Evolutionary conservation across 208 protist genomes (phyloP), one percentile per base, ranked within the genome.

Genomic region (Vickermania ingenoplastis): DNA sequence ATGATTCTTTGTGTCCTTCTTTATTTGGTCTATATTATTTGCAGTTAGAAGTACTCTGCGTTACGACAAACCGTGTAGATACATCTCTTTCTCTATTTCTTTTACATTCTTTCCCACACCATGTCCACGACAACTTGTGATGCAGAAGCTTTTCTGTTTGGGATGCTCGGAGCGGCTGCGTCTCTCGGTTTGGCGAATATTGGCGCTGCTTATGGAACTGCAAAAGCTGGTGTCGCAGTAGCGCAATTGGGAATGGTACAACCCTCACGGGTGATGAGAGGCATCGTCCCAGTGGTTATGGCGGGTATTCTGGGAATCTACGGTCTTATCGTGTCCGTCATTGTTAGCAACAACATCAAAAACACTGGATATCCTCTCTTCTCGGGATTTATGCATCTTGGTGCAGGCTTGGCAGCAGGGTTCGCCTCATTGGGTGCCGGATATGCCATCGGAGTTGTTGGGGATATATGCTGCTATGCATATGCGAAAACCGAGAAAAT

Each of bases 371-470:
- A 89, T 69, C 67, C 76, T 21, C 61, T 86, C 21, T 86, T 85
- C 50, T 77, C 86, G 7, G 91, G 91, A 36, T 99, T 97, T 75
- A 86, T 96, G 71, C 92, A 99, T 73, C 74, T 99, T 7, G 96
- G 91, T 25, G 93, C 97, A 29, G 98, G 98, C 45, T 60, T 99
- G 7, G 82, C 92, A 50, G 92, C 95, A 41, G 98, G 98, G 45
- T 74, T 99, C 23, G 78, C 86, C 28, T 91, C 95, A 25, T 81
- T 99, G 5, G 96, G 94, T 14, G 92, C 97, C 22, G 98, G 98
- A 53, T 96, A 99, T 52, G 92, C 97, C 28, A 99, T 99, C 71
- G 99, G 99, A 64, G 93, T 99, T 73, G 96, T 99, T 21, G 99
- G 98, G 65, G 97, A 99, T 77, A 91, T 97, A 75, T 94, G 84